Base-by-base conservation (phyloP, 192 early-diverging fungal species). In the Coemansia erecta region DNA sequence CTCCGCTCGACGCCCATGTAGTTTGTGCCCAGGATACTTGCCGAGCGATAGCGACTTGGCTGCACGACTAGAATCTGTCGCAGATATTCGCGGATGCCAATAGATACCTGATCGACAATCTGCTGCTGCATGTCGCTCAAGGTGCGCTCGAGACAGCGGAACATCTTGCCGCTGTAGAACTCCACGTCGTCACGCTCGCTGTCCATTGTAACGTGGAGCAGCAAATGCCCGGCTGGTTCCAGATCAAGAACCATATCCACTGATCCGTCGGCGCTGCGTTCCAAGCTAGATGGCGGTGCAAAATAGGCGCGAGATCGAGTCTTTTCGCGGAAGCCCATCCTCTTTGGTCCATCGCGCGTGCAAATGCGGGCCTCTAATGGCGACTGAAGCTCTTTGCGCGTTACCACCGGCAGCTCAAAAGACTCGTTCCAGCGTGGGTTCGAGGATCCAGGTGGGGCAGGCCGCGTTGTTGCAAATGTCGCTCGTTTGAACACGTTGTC, bases 401-500 rank as follows among this genome's bases (percentile, higher is more conserved):
- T 72, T 6, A 63, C 74, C 21, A 91, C 55, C 11, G 82, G 81
- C 39, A 86, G 69, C 52, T 92, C 86, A 67, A 89, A 89, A 22
- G 83, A 77, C 68, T 92, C 83, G 56, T 92, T 87, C 91, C 91
- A 92, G 22, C 88, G 81, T n/a, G 89, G 90, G 53, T 91, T 90
- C 8, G 85, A 53, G 0, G 62, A 14, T 4, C 72, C 67, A 0
- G 58, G n/a, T 0, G 66, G 44, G 0, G 66, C 68, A 9, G 65
- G 64, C 10, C 78, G 71, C 3, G 88, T 87, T 33, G 85, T 85
- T 53, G 56, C 83, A 85, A 56, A 86, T 59, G 23, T 85, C 80
- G 50, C 79, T 64, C 58, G 87, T 80, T 68, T 83, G 63, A 63
- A 73, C 72, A 37, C 86, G 58, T 46, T 60, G 56, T 50, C 75